These are phyloP conservation scores for Prototheca wickerhamii DNA, from an alignment of 163 green algal genomes.

Conservation along the genomic window DNA sequence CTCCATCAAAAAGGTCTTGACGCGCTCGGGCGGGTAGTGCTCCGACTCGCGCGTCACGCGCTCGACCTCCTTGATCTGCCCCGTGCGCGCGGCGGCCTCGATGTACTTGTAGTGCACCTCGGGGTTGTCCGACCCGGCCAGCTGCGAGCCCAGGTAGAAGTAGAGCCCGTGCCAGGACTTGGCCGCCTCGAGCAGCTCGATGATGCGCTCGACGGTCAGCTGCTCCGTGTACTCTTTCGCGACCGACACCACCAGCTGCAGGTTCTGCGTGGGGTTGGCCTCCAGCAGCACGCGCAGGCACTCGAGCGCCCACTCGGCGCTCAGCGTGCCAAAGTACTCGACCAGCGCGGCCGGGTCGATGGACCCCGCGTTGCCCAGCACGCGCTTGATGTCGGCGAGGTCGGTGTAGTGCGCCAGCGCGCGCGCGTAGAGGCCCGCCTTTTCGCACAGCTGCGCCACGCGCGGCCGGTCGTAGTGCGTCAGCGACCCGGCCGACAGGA, in stretches of 20 bases:
- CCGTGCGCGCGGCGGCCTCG: conserved; percentile 87
- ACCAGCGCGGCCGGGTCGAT: conserved; percentile 88
- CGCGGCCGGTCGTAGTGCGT: conserved; percentile 95
- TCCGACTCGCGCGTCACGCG: conserved; percentile 87
- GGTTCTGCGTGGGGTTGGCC: conserved; percentile 72
- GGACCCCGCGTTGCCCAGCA: conserved; percentile 92
- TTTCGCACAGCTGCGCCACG: conserved; percentile 95
- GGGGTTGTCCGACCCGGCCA: conserved; percentile 85
- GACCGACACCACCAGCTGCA: conserved; percentile 92
- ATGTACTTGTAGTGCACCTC: conserved; percentile 99
- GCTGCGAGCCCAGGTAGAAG: conserved; percentile 87
- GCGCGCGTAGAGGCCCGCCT: conserved; percentile 96
- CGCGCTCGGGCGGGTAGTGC: conserved; percentile 83
- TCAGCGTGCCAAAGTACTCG: conserved; percentile 94
- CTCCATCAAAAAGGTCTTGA: conserved; percentile 98
- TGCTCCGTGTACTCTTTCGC: conserved; percentile 99
- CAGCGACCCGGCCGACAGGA: conserved; percentile 87
- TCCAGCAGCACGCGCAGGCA: conserved; percentile 89
- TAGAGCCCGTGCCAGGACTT: conserved; percentile 91
- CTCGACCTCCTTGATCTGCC: conserved; percentile 87
- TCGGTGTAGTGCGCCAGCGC: conserved; percentile 99
- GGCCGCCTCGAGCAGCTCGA: conserved; percentile 84
- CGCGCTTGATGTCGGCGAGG: conserved; percentile 94
- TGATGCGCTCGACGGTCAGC: conserved; percentile 49
- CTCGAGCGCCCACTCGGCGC: conserved; percentile 93